Evolutionary conservation across 768 basidiomycete genomes (phyloP).

Genomic region (Pleurotus ostreatus): DNA sequence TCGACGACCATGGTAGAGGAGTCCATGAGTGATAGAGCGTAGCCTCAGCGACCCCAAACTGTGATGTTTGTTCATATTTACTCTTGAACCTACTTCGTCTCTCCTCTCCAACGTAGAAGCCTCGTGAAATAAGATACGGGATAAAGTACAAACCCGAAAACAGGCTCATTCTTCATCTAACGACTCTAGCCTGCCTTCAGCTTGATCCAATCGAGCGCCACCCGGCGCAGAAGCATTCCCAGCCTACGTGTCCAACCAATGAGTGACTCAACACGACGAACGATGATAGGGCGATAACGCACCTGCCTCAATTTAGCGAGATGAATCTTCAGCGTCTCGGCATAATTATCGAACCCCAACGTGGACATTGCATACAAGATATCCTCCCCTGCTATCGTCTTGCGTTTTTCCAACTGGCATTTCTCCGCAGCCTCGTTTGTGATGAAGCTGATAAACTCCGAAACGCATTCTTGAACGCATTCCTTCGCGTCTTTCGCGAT

Average conservation of each 20-base stretch:
- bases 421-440: slow-evolving; percentile 96
- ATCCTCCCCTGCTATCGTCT: slow-evolving; percentile 97
- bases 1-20: no score
- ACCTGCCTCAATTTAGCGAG: slow-evolving; percentile 80
- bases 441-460: slow-evolving; percentile 98
- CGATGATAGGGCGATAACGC: neutral
- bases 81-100: no score
- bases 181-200: neutral
- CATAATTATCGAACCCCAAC: slow-evolving; percentile 93
- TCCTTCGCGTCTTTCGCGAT: slow-evolving; percentile 99
- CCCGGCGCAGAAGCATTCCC: neutral
- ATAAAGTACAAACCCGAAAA: neutral
- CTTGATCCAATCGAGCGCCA: neutral
- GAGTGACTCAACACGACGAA: neutral
- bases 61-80: no score
- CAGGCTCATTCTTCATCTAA: slow-evolving; percentile 3
- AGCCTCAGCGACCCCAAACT: no score
- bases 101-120: no score
- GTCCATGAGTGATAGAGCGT: no score
- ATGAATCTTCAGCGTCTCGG: slow-evolving; percentile 89
- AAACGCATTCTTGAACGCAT: slow-evolving; percentile 97
- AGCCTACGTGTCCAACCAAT: neutral
- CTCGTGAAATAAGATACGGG: neutral
- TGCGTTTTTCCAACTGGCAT: slow-evolving; percentile 91
- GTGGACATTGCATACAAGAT: slow-evolving; percentile 89